Evolutionary conservation across 129 eudicot genomes (phyloP).

Genomic region (Artemisia argyi): DNA sequence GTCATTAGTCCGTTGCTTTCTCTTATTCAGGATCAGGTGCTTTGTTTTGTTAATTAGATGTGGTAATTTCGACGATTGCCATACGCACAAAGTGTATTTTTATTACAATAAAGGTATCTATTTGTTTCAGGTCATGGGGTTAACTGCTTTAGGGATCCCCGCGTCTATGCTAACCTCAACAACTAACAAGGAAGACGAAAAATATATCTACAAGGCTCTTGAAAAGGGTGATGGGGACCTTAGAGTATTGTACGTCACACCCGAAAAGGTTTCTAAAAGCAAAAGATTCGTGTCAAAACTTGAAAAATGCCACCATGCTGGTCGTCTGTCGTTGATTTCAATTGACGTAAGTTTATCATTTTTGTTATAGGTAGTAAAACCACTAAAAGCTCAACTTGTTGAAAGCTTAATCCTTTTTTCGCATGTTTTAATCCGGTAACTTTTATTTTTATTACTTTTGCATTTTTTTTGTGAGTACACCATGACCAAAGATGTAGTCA

Average conservation of each 20-base stretch:
- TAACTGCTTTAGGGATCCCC: conserved; percentile 94
- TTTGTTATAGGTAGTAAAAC: neutral
- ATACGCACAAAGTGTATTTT: neutral
- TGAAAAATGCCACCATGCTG: conserved; percentile 95
- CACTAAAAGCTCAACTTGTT: too few species aligned
- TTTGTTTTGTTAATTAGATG: conserved; percentile 10
- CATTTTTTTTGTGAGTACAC: too few species aligned
- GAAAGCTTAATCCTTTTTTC: too few species aligned
- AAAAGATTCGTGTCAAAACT: conserved; percentile 97
- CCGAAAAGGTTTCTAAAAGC: conserved; percentile 97
- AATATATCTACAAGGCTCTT: conserved; percentile 84
- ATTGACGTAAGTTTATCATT: conserved; percentile 63
- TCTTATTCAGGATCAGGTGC: conserved; percentile 97
- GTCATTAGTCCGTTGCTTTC: conserved; percentile 98
- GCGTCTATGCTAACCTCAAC: conserved; percentile 98
- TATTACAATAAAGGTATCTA: neutral
- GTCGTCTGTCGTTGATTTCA: conserved; percentile 87
- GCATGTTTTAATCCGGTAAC: too few species aligned
- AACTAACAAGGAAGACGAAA: conserved; percentile 85
- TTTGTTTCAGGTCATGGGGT: conserved; percentile 92
- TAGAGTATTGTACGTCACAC: conserved; percentile 87
- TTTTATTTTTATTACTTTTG: too few species aligned
- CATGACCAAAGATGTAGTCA: too few species aligned
- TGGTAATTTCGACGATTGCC: too few species aligned
- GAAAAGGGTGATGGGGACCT: conserved; percentile 97